Evolutionary conservation across 2,329 filamentous ascomycete species (phyloP), one percentile per base, ranked within the genome.

Genomic region (Monilinia laxa): DNA sequence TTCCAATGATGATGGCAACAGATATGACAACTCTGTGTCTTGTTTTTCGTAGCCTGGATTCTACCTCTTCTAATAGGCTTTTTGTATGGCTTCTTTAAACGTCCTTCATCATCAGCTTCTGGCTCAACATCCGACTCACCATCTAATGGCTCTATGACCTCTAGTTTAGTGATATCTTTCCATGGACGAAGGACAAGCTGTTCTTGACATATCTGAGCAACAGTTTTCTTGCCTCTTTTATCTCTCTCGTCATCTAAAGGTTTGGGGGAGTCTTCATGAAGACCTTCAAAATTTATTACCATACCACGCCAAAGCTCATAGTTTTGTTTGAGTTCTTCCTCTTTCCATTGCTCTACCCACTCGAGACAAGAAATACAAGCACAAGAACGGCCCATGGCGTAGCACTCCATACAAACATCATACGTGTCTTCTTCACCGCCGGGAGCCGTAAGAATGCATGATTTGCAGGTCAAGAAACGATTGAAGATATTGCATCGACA

Each of bases 401-500:
- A 99, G 76, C 95, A 99, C 72, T 99, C 95, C 91, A 99, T 93
- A 75, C 95, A 99, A 28, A 99, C 84, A 76, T 99, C 95, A 76
- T 98, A 99, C 0, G 91, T 91, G 75, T 98, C 87, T 42, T 89
- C 91, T 65, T 92, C 89, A 84, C 86, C 42, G 87, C 90, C 68
- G 85, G 84, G 14, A 85, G 81, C 25, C 91, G 82, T 59, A 83
- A 81, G 84, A 56, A 92, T 85, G 76, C 95, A 99, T 64, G 88
- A 85, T 67, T 92, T 92, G 80, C 95, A 99, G 4, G 93, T 97
- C 31, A 99, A 79, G 75, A 99, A 99, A 3, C 93, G 86, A 77
- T 99, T 99, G 83, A 98, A 98, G 65, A 99, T 96, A 75, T 98
- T 98, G 70, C 91, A 91, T 55, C 95, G 84, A 76, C 95, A 99